These are phyloP conservation scores for Trichocladium uniseriatum DNA, from an alignment of 495 filamentous ascomycete genomes.

Conservation along the genomic window DNA sequence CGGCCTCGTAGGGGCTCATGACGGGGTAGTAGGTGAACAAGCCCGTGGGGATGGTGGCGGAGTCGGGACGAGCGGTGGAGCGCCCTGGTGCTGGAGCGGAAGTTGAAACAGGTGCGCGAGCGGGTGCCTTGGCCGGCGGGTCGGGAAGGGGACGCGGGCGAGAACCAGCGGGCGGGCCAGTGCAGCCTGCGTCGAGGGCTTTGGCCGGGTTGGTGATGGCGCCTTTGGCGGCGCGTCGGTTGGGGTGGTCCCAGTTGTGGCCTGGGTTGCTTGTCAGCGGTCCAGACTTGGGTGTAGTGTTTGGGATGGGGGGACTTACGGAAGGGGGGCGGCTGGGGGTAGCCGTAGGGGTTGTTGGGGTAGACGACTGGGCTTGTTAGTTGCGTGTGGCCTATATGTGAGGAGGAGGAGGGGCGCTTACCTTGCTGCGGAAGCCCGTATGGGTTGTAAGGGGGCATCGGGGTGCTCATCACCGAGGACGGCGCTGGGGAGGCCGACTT, in stretches of 20 bases:
- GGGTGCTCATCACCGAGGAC: too few relatives aligned
- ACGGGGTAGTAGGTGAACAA: constrained; percentile 9
- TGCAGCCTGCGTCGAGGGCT: neutral
- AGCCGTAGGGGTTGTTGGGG: constrained; percentile 17
- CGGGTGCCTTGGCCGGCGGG: neutral
- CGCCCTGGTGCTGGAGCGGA: too few relatives aligned
- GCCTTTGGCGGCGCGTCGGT: constrained; percentile 1
- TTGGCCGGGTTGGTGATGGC: neutral
- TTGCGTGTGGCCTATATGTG: neutral
- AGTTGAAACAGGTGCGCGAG: too few relatives aligned
- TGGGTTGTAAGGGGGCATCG: too few relatives aligned
- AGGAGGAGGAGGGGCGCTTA: too few relatives aligned
- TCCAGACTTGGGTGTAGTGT: neutral
- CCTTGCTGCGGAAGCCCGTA: too few relatives aligned
- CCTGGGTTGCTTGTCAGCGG: neutral
- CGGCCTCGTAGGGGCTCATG: constrained; percentile 19
- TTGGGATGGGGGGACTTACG: constrained; percentile 10
- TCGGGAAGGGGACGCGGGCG: neutral
- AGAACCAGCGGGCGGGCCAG: constrained; percentile 11
- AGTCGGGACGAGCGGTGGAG: neutral
- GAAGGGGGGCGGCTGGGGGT: constrained; percentile 13
- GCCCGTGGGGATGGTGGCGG: neutral
- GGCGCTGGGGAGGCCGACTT: too few relatives aligned
- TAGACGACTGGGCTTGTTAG: neutral
- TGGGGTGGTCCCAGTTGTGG: constrained; percentile 14